phyloP scores from a whole-genome alignment of 2,329 filamentous ascomycete species.

The Rhinocladiella mackenziei region DNA sequence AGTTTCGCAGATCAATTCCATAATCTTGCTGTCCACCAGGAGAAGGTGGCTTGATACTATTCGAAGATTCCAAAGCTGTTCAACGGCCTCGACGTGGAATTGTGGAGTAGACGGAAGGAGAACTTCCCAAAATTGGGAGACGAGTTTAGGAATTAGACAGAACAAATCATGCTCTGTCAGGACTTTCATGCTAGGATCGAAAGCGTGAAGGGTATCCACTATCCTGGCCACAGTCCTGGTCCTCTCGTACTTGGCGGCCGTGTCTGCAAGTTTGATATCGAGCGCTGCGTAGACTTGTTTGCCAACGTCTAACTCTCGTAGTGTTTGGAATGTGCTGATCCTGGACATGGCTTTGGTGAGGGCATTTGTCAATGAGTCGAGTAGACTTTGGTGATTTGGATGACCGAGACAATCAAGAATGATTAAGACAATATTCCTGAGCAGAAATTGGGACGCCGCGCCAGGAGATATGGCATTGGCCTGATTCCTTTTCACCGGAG shows the following conservation, averaged over 20 bases:
- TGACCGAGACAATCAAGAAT: constrained; percentile 15
- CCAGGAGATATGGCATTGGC: constrained; percentile 9
- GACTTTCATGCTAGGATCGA: constrained; percentile 28
- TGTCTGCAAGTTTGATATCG: background rate
- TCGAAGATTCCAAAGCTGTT: constrained; percentile 81
- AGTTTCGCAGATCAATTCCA: constrained; percentile 22
- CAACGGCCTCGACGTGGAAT: constrained; percentile 89
- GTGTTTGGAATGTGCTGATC: constrained; percentile 8
- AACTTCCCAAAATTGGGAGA: constrained; percentile 72
- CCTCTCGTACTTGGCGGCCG: constrained; percentile 10
- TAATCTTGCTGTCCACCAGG: constrained; percentile 62
- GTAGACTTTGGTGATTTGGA: constrained; percentile 4
- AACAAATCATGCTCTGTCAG: constrained; percentile 46
- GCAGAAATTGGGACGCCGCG: constrained; percentile 12
- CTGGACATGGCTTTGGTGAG: constrained; percentile 13
- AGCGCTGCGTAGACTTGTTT: constrained; percentile 7
- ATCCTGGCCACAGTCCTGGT: constrained; percentile 15
- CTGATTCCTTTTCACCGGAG: constrained; percentile 13
- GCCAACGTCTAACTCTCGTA: constrained; percentile 13
- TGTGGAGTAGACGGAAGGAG: constrained; percentile 80
- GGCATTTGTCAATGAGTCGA: constrained; percentile 11
- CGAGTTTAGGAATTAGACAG: constrained; percentile 62
- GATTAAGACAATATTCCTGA: constrained; percentile 16
- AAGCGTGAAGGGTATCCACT: constrained; percentile 19
- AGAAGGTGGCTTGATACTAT: constrained; percentile 63